A percentile compares a stretch with the other conserved stretches of the same genome.
These are phyloP conservation scores for Scutellaria galericulata DNA, from an alignment of 257 asterid genomes.

Conservation along the genomic window DNA sequence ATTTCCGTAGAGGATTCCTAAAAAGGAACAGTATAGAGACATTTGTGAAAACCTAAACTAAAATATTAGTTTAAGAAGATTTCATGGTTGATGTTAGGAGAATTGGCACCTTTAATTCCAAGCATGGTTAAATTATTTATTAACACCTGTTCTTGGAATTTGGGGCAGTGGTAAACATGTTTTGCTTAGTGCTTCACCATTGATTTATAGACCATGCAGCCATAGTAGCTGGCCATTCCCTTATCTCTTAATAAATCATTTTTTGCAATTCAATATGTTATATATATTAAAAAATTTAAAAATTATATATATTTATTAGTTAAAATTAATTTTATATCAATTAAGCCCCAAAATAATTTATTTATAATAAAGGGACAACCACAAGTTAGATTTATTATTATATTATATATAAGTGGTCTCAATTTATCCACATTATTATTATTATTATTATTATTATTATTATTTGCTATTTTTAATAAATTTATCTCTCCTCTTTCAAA, in stretches of 20 bases:
- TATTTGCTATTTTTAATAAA: too few species aligned
- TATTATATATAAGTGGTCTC: too few species aligned
- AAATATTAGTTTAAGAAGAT: background rate
- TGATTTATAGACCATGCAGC: background rate
- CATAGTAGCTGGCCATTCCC: conserved; percentile 1
- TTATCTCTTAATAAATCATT: background rate
- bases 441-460: too few species aligned
- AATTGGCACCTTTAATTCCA: conserved; percentile 38
- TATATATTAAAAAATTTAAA: too few species aligned
- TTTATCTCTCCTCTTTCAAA: too few species aligned
- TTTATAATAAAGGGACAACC: too few species aligned
- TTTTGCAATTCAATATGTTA: conserved; percentile 22
- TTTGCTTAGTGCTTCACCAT: conserved; percentile 41
- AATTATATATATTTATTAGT: too few species aligned
- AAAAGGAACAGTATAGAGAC: conserved; percentile 46
- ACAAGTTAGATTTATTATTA: too few species aligned
- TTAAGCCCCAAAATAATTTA: too few species aligned
- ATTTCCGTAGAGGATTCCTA: conserved; percentile 27
- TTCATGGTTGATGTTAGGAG: background rate
- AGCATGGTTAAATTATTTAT: conserved; percentile 31
- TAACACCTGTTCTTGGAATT: conserved; percentile 38
- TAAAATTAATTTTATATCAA: too few species aligned
- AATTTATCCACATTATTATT: too few species aligned
- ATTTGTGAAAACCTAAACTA: conserved; percentile 25
- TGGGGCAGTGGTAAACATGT: conserved; percentile 48